Conservation (phyloP, 139 green algal species). For the Asterochloris sp. region DNA sequence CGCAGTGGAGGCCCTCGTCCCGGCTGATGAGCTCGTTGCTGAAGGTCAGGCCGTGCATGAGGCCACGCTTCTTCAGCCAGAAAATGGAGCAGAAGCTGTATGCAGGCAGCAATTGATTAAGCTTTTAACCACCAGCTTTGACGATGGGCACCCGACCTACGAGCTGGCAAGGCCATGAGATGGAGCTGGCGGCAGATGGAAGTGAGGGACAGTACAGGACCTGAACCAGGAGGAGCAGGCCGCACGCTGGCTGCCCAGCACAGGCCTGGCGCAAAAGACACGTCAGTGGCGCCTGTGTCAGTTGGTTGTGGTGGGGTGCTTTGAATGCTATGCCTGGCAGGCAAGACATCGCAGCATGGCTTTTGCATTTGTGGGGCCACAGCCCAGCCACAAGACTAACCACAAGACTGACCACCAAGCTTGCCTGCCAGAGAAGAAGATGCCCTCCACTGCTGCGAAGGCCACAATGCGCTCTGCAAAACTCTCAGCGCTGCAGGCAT, state of each 20-base stretch:
- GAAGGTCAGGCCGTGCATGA: slow-evolving; percentile 98
- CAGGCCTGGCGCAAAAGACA: no score
- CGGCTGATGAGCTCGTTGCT: slow-evolving; percentile 98
- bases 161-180: no score
- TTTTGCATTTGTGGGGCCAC: neutral
- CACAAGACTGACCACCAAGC: no score
- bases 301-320: neutral
- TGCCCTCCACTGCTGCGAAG: slow-evolving; percentile 97
- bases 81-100: slow-evolving; percentile 97
- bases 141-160: no score
- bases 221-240: no score
- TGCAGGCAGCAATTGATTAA: neutral
- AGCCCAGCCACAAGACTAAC: neutral
- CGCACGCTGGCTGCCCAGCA: no score
- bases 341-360: neutral
- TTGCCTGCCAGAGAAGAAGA: slow-evolving; percentile 93
- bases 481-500: slow-evolving; percentile 30
- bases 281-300: no score
- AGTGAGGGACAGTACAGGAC: no score
- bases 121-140: no score
- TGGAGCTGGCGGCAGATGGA: no score
- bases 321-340: neutral
- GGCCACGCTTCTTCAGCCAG: slow-evolving; percentile 98
- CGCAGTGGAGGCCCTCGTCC: slow-evolving; percentile 97
- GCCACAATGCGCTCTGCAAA: slow-evolving; percentile 94